Base-by-base conservation (phyloP, 768 basidiomycete genomes). In the Mycena leptocephala region DNA sequence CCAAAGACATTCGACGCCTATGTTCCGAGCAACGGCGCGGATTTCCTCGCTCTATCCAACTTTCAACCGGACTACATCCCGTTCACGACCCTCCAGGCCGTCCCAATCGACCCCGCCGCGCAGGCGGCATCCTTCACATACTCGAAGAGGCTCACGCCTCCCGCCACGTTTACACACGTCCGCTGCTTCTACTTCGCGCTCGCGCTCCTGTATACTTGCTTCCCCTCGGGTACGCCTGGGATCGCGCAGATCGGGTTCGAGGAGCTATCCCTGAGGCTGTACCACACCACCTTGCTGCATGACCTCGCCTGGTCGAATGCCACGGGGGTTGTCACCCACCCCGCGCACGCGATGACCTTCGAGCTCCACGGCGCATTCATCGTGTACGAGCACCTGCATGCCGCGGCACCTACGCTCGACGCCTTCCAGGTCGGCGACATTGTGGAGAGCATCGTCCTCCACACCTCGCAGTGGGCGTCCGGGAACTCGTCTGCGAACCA, bases 351-450 rank as follows among this genome's bases (percentile, higher is more conserved):
- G 10, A 70, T 70, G 59, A 56, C 53, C 18, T 68, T 68, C 37
- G 67, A 68, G 53, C 35, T 68, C 10, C 69, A 62, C 58, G 69
- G 46, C 56, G 69, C 5, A 10, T 6, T 70, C 39, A 62, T 70
- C 41, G 58, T 43, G 41, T 70, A 70, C 58, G 69, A 70, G 33
- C 69, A 70, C 56, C 39, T 70, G 10, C 46, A 46, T 11, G 58
- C 41, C 18, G 59, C 43, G 8, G 58, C 56, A 1, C 69, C 69
- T 20, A 33, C 16, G 26, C 58, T 70, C 58, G 59, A 70, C 43
- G 22, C 58, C 30, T 87, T 86, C 37, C 83, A 88, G 79, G 84
- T 85, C 78, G 69, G 58, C 43, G 69, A 70, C 41, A 61, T 70
- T 30, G 69, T 61, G 5, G 33, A 67, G 46, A 67, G 65, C 65